Evolutionary conservation across 129 eudicot genomes (phyloP), one percentile per base, ranked within the genome.

Genomic region (Flaveria trinervia): DNA sequence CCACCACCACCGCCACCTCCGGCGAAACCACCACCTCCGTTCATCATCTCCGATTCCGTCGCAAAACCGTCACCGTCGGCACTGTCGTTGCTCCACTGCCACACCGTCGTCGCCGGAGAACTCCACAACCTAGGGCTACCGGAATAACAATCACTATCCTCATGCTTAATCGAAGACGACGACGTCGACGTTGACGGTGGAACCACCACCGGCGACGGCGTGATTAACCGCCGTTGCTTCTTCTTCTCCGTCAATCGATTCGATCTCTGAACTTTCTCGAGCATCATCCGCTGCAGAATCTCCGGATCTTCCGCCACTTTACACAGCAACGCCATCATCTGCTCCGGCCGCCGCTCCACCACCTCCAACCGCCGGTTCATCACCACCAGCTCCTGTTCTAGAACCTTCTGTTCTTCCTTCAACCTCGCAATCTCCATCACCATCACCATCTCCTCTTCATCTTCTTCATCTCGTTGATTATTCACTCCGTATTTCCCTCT

Each of bases 261-360:
- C 2, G 85, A 62, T n/a, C 80, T 77, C 9, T 67, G 75, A 55
- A 70, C 85, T 26, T 85, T 84, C 30, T 92, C 90, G 20, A 74
- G 68, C 85, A 86, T 74, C 84, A 88, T 84, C 3, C 89, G 84
- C 1, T 89, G 81, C 50, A 90, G 36, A 15, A 92, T 86, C 13
- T 83, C 88, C 2, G 98, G 98, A 59, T 92, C 98, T n/a, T 92
- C 86, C 0, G 85, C 96, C 0, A 92, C 88, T 78, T 92, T 92
- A 79, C 72, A 83, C 0, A 90, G 60, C 23, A 92, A 90, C 50
- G 92, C 70, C 96, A 92, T 88, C 98, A 92, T 92, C 43, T 92
- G 98, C 51, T 90, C 90, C 2, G 98, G 98, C 45, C 96, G 73
- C 17, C 82, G 75, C 80, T 92, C 94, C 11, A 96, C 88, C 3